Base-by-base conservation (phyloP, 257 asterid species). In the Solanum pimpinellifolium region DNA sequence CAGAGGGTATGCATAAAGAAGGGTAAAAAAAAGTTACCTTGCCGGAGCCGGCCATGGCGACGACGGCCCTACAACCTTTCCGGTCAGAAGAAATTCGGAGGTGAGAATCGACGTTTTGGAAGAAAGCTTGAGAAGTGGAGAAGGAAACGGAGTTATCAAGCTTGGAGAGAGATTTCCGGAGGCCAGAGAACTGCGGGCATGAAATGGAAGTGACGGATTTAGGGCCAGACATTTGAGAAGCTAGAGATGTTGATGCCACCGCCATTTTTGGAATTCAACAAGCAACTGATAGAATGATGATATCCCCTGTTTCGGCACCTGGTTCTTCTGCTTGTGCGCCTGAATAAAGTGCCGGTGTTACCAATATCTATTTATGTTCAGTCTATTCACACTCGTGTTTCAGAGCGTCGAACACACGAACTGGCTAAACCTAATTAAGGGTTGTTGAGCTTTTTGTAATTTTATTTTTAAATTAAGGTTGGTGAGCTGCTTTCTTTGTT, bases 11-110 rank as follows among this genome's bases (percentile, higher is more conserved):
- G 78, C 14, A 35, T 18, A 35, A 42, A 12, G 6, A 16, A 33
- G 9, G 11, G 23, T 2, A 42, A 44, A 44, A 47, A 47, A 47
- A 10, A 10, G 25, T 46, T 29, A 96, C 99, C 98, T 97, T 97
- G 85, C 99, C 99, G 46, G 99, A 86, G 52, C 98, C 98, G 47
- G 99, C 98, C 99, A 97, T 97, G 76, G 98, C 35, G 69, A 95
- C 93, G 41, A 97, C 98, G 27, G 93, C 91, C 2, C 98, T 95
- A 90, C 90, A 93, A 44, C 93, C 93, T 88, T 87, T 93, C 10
- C 49, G 16, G 68, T 92, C 74, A 87, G 95, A 88, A 72, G 93
- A 89, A 29, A 91, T 88, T 87, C 93, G 93, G 89, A 94, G 88
- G 85, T 92, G 97, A 72, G 97, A 91, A 46, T 93, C 91, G 84